Conservation (phyloP, 2,329 filamentous ascomycete genomes). For the Phialophora chinensis region DNA sequence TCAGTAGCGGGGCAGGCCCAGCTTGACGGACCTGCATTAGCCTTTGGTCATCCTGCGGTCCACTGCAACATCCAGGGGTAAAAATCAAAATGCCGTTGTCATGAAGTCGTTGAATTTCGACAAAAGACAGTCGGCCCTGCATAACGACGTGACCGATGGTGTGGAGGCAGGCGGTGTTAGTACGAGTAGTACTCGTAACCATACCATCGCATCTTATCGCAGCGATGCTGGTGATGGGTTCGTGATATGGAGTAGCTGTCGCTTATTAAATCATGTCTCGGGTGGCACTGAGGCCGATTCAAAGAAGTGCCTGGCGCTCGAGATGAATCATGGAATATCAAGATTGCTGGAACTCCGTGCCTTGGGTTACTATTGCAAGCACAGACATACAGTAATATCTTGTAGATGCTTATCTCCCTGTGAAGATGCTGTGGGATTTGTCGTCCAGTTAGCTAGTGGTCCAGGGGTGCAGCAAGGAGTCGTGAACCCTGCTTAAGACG, state of each 20-base stretch:
- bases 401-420: neutral
- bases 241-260: neutral
- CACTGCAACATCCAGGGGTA: constrained; percentile 18
- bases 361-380: neutral
- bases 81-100: neutral
- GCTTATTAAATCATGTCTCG: constrained; percentile 5
- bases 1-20: constrained; percentile 23
- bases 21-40: constrained; percentile 33
- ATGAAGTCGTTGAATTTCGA: neutral
- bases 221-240: neutral
- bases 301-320: neutral
- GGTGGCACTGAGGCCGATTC: neutral
- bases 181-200: neutral
- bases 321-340: neutral
- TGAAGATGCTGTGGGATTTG: constrained; percentile 6
- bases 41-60: constrained; percentile 13
- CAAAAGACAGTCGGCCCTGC: neutral
- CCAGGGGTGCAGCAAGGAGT: constrained; percentile 15
- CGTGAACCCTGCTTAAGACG: neutral
- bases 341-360: neutral
- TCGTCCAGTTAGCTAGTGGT: constrained; percentile 13
- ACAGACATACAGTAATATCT: neutral
- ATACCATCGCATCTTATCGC: neutral
- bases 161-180: neutral
- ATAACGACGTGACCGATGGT: neutral